phyloP scores from a whole-genome alignment of 2,329 filamentous ascomycete species.

The Calonectria pseudoturangicola region DNA sequence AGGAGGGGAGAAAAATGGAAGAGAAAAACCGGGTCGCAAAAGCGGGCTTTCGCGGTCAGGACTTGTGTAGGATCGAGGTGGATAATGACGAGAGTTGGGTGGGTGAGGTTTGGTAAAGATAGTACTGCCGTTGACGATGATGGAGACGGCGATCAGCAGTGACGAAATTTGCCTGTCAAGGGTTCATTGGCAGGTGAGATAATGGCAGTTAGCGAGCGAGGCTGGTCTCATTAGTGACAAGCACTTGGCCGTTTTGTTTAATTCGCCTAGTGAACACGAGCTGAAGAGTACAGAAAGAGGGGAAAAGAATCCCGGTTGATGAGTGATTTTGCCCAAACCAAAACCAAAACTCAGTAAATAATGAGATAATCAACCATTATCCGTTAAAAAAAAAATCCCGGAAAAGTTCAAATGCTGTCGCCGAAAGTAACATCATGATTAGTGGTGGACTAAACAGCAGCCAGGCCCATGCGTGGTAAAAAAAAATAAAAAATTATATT shows the following conservation, averaged over 20 bases:
- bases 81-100: constrained; percentile 23
- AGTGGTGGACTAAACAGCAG: background rate
- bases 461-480: too few species aligned
- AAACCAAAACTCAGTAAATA: background rate
- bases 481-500: background rate
- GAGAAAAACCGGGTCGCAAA: constrained; percentile 29
- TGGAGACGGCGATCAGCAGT: constrained; percentile 27
- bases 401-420: too few species aligned
- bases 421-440: background rate
- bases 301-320: background rate
- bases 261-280: background rate
- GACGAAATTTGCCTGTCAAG: constrained; percentile 4
- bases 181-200: constrained; percentile 9
- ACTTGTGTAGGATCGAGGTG: constrained; percentile 22
- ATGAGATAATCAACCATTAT: background rate
- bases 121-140: constrained; percentile 24
- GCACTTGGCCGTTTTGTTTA: background rate
- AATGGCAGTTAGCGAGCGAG: background rate
- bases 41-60: constrained; percentile 12
- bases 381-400: background rate
- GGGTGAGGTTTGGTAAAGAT: constrained; percentile 19
- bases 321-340: constrained; percentile 17
- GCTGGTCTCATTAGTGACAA: constrained; percentile 8
- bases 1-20: background rate
- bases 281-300: background rate